Evolutionary conservation across 2,329 filamentous ascomycete genomes (phyloP), one percentile per base, ranked within the genome.

Genomic region (Cyphellophora europaea): DNA sequence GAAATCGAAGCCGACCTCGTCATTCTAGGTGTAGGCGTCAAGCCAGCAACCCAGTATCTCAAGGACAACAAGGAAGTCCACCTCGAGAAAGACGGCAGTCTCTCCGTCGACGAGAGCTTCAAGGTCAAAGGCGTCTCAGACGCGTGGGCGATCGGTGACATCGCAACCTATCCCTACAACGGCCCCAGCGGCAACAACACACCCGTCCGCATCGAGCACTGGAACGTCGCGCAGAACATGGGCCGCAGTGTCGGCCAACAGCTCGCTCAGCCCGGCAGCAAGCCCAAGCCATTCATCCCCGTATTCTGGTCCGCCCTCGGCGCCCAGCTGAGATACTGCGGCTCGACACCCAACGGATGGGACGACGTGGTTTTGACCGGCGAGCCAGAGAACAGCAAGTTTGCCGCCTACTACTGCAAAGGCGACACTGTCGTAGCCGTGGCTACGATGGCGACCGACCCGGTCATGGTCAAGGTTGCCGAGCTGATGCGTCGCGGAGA

Each of bases 281-380:
- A 68, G 43, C 67, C 77, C 1, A 77, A 82, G 49, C 67, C 74
- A 2, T 95, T 94, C 60, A 89, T 91, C 38, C 91, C 91, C 1
- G 74, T 98, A 33, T 98, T 98, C 67, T 98, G 91, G 91, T 94
- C 86, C 2, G 91, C 91, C 0, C 65, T 98, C 4, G 86, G 88
- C 4, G 73, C 78, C 5, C 91, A 98, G 62, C 61, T 98, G 50
- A 76, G 91, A 30, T 98, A 98, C 67, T 94, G 87, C 53, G 91
- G 91, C 10, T 91, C 89, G 63, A 86, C 88, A 0, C 62, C 68
- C 0, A 73, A 75, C 35, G 89, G 89, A 1, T 96, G 76, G 65
- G 91, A 98, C 54, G 87, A 93, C 49, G 53, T 95, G 4, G 70
- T 96, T 1, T 49, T 98, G 8, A 73, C 82, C 33, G 89, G 89